Conservation (phyloP, 192 early-diverging fungal species). For the Coemansia sp. region DNA sequence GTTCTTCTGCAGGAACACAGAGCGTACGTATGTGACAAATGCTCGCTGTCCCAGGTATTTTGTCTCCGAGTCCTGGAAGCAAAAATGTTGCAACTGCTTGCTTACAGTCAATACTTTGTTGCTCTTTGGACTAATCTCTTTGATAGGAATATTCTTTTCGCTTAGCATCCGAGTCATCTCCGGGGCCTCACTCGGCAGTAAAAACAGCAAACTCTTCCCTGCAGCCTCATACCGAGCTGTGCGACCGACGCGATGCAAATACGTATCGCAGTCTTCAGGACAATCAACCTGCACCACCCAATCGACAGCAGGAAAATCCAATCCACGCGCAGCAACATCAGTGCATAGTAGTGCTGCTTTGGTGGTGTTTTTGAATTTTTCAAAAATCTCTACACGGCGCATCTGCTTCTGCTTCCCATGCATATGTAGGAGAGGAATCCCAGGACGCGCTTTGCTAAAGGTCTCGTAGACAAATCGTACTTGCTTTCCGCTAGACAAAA, state of each 20-base stretch:
- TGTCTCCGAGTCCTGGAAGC: constrained; percentile 91
- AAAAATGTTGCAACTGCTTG: constrained; percentile 85
- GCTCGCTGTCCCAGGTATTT: constrained; percentile 97
- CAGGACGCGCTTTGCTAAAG: constrained; percentile 93
- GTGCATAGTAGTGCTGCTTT: constrained; percentile 86
- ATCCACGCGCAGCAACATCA: constrained; percentile 92
- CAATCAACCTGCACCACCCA: constrained; percentile 99
- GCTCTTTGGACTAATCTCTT: constrained; percentile 83
- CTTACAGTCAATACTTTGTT: constrained; percentile 77
- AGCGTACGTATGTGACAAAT: constrained; percentile 94
- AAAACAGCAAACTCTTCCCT: constrained; percentile 83
- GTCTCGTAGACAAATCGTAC: constrained; percentile 92
- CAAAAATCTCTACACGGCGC: constrained; percentile 91
- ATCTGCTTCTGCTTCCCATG: constrained; percentile 98
- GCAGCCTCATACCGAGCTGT: constrained; percentile 91
- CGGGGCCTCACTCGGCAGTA: constrained; percentile 84
- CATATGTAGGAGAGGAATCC: constrained; percentile 84
- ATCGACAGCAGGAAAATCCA: constrained; percentile 97
- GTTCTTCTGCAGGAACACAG: constrained; percentile 86
- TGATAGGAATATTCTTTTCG: constrained; percentile 80
- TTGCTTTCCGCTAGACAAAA: constrained; percentile 96
- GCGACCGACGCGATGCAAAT: constrained; percentile 97
- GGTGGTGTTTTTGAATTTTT: constrained; percentile 77
- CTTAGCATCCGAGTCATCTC: constrained; percentile 75
- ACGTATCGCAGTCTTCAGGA: constrained; percentile 94